A percentile compares a stretch with the other conserved stretches of the same genome.
Conservation (phyloP, 257 asterid genomes). For the Anisodus tanguticus region DNA sequence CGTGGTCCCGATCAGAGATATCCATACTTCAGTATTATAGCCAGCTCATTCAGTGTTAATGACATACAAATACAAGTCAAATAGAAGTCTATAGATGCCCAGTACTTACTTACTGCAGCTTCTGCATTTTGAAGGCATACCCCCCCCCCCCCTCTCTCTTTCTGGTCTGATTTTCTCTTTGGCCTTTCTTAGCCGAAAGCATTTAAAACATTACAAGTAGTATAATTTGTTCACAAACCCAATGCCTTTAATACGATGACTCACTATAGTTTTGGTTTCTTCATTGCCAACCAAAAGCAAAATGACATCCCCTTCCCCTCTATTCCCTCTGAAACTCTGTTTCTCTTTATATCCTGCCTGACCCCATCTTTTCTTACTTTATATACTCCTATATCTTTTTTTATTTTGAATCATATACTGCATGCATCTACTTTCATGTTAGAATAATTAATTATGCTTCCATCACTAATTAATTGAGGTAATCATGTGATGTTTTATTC, state of each 20-base stretch:
- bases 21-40: neutral
- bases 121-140: neutral
- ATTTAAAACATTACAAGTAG: neutral
- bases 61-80: neutral
- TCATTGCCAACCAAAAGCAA: neutral
- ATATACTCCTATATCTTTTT: neutral
- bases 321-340: neutral
- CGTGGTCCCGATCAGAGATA: neutral
- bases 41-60: neutral
- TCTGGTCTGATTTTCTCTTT: neutral
- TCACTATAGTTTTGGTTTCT: slow-evolving; percentile 20
- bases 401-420: neutral
- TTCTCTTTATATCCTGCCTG: neutral
- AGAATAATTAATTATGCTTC: no score
- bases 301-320: neutral
- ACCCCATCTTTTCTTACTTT: neutral
- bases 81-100: neutral
- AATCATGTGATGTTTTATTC: neutral
- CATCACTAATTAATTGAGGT: neutral
- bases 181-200: neutral
- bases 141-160: neutral
- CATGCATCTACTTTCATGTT: neutral
- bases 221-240: neutral
- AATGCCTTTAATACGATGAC: slow-evolving; percentile 1
- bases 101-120: neutral